Percentiles rank a stretch among this genome's conserved stretches.
These are phyloP conservation scores for Leonotis leonurus DNA, from an alignment of 257 asterid genomes.

Conservation along the genomic window DNA sequence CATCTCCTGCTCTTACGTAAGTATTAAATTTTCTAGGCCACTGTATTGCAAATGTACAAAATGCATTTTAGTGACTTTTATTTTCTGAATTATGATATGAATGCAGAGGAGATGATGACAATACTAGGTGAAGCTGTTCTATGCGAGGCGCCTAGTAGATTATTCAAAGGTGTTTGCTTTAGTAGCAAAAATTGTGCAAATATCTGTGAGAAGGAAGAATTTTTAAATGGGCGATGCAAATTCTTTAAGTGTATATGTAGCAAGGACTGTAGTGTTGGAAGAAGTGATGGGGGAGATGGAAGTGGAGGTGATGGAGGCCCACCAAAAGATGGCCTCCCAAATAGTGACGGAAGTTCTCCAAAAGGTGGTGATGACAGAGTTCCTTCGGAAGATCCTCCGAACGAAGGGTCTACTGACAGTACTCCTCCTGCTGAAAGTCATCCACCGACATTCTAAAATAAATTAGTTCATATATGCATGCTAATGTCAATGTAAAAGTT, in stretches of 20 bases:
- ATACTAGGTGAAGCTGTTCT: constrained; percentile 3
- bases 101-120: background rate
- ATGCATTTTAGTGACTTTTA: no score
- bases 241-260: background rate
- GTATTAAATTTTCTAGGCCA: no score
- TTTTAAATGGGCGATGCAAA: constrained; percentile 2
- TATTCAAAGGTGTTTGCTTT: constrained; percentile 17
- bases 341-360: background rate
- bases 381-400: no score
- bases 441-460: no score
- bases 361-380: no score
- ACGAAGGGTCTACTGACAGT: no score
- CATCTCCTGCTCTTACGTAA: no score
- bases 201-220: constrained; percentile 22
- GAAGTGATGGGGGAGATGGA: background rate
- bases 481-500: no score
- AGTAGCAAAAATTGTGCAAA: background rate
- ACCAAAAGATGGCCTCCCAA: background rate
- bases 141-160: constrained; percentile 10
- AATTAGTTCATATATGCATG: no score
- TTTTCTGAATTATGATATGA: background rate
- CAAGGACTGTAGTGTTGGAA: constrained; percentile 3
- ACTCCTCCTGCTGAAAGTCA: no score
- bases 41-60: no score
- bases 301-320: background rate